Percentiles rank a stretch among this genome's conserved stretches.
These are phyloP conservation scores for Fusarium euwallaceae DNA, from an alignment of 2,329 filamentous ascomycete genomes.

Conservation along the genomic window DNA sequence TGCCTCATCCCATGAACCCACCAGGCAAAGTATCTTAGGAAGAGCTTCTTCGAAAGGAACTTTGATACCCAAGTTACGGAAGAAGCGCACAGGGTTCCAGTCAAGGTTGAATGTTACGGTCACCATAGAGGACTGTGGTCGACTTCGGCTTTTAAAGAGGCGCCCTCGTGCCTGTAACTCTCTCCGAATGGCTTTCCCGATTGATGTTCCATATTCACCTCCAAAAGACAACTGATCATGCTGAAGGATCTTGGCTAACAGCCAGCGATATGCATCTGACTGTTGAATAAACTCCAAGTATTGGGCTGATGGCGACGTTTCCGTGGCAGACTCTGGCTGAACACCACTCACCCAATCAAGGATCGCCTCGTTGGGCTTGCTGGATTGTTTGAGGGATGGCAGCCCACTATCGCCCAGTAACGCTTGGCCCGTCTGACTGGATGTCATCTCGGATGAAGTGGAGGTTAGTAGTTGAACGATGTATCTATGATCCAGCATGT, in stretches of 20 bases:
- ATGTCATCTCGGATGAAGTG: not conserved
- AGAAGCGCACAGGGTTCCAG: not conserved
- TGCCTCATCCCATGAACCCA: not conserved
- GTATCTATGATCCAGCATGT: not conserved
- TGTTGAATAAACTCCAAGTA: slow-evolving; percentile 7
- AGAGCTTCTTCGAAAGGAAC: not conserved
- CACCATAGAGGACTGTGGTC: rapidly evolving
- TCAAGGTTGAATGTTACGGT: not conserved
- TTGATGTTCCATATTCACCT: not conserved
- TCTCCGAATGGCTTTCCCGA: not conserved
- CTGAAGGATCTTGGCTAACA: slow-evolving; percentile 1
- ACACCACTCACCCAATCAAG: not conserved
- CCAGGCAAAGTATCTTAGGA: not conserved
- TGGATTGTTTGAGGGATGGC: not conserved
- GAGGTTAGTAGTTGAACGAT: not conserved
- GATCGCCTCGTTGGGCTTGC: not conserved
- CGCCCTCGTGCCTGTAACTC: not conserved
- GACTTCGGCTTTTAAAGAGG: not conserved
- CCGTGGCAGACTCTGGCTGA: rapidly evolving
- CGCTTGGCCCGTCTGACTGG: not conserved
- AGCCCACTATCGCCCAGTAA: rapidly evolving
- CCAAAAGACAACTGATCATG: not conserved
- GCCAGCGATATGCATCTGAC: slow-evolving; percentile 5
- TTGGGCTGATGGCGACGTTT: not conserved
- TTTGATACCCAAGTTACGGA: rapidly evolving